These are phyloP conservation scores for Pichia sp. DNA, from an alignment of 1,139 yeast genomes.

Conservation along the genomic window DNA sequence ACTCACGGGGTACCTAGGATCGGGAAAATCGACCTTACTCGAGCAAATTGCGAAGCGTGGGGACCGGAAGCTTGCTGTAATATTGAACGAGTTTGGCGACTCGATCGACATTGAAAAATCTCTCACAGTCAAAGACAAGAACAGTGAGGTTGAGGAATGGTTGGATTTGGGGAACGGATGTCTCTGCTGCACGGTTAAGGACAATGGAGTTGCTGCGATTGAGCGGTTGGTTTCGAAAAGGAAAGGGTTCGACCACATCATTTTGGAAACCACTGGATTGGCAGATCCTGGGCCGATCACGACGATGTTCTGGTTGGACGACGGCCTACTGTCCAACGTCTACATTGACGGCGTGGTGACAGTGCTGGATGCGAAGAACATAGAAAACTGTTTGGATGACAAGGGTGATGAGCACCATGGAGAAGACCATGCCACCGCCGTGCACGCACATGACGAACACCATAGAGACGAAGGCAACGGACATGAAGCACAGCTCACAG, in stretches of 20 bases:
- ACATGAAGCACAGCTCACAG: slow-evolving; percentile 43
- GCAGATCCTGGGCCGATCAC: slow-evolving; percentile 98
- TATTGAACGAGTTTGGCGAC: slow-evolving; percentile 86
- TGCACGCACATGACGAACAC: slow-evolving; percentile 31
- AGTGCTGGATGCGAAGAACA: slow-evolving; percentile 76
- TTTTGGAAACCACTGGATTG: slow-evolving; percentile 93
- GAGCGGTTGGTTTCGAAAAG: slow-evolving; percentile 77
- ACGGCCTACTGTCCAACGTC: slow-evolving; percentile 75
- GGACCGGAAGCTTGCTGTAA: slow-evolving; percentile 75
- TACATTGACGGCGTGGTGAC: slow-evolving; percentile 94
- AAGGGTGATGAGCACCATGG: slow-evolving; percentile 27
- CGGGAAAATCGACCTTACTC: slow-evolving; percentile 87
- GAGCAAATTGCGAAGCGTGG: slow-evolving; percentile 69
- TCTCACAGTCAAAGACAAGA: slow-evolving; percentile 66
- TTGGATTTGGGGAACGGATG: slow-evolving; percentile 95
- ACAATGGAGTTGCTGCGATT: slow-evolving; percentile 89
- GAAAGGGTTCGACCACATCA: slow-evolving; percentile 71
- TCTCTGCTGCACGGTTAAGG: slow-evolving; percentile 92
- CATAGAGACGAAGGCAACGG: neutral
- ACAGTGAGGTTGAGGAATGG: slow-evolving; percentile 78
- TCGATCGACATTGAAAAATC: slow-evolving; percentile 87
- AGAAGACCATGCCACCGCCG: slow-evolving; percentile 28
- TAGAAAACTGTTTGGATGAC: slow-evolving; percentile 65
- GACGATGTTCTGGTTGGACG: slow-evolving; percentile 95
- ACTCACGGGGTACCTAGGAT: slow-evolving; percentile 90